These are phyloP conservation scores for Tylopilus balloui DNA, from an alignment of 768 basidiomycete genomes.

Conservation along the genomic window DNA sequence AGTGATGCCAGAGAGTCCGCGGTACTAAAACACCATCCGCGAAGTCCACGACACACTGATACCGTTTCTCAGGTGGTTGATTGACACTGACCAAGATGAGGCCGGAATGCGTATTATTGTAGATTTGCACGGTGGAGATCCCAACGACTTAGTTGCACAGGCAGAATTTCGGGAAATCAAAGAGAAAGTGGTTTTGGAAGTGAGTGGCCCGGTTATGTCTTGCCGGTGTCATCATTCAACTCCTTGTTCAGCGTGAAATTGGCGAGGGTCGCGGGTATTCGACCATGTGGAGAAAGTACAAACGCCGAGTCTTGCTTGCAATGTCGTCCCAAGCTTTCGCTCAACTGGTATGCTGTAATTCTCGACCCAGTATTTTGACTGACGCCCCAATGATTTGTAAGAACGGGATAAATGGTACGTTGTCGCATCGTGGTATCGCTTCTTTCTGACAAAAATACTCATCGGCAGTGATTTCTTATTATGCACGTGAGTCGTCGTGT, in stretches of 20 bases:
- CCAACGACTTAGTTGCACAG: conserved; percentile 58
- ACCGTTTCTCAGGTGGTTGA: conserved; percentile 62
- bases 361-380: neutral
- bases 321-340: conserved; percentile 97
- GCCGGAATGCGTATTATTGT: conserved; percentile 85
- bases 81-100: conserved; percentile 78
- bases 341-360: conserved; percentile 62
- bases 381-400: conserved; percentile 27
- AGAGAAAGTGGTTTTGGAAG: conserved; percentile 69
- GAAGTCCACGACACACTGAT: conserved; percentile 3
- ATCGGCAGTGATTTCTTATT: conserved; percentile 83
- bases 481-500: conserved; percentile 64
- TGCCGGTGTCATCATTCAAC: neutral
- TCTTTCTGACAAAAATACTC: conserved; percentile 5
- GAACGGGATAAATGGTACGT: conserved; percentile 91
- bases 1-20: conserved; percentile 85
- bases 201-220: conserved; percentile 25
- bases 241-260: conserved; percentile 55
- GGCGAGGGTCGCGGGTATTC: conserved; percentile 73
- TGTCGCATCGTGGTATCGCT: neutral
- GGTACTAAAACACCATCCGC: conserved; percentile 38
- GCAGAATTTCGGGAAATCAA: conserved; percentile 92
- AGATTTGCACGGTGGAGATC: conserved; percentile 82
- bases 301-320: conserved; percentile 82
- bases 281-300: conserved; percentile 84